These are phyloP conservation scores for Clathrus columnatus DNA, from an alignment of 768 basidiomycete species.

Conservation along the genomic window DNA sequence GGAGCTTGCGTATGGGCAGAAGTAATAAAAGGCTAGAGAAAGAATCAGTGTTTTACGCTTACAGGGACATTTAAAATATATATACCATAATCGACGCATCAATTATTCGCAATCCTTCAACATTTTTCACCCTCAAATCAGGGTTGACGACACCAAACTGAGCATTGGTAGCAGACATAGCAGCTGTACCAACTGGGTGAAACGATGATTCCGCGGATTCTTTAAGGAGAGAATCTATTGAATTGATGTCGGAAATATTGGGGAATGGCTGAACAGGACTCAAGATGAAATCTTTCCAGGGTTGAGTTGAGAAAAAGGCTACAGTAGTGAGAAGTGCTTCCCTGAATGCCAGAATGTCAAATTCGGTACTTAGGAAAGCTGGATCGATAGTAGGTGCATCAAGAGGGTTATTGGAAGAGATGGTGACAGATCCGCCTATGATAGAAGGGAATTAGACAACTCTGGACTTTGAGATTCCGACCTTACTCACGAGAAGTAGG, in stretches of 20 bases:
- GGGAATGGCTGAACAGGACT: conserved; percentile 13
- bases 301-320: conserved; percentile 11
- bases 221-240: conserved; percentile 13
- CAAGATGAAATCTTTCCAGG: conserved; percentile 12
- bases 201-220: conserved; percentile 15
- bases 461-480: neutral
- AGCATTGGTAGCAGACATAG: conserved; percentile 30
- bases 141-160: conserved; percentile 35
- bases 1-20: conserved; percentile 10
- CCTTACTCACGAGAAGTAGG: conserved; percentile 28
- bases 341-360: conserved; percentile 23
- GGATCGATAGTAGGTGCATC: conserved; percentile 21
- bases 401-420: conserved; percentile 19
- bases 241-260: conserved; percentile 17
- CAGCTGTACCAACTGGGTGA: conserved; percentile 28
- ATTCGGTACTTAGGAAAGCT: conserved; percentile 16
- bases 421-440: conserved; percentile 20
- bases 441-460: neutral
- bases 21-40: conserved; percentile 13
- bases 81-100: conserved; percentile 18
- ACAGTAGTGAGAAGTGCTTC: conserved; percentile 9
- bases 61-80: too few species aligned
- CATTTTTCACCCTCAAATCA: conserved; percentile 34
- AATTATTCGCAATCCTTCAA: conserved; percentile 31
- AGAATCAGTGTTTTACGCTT: too few species aligned